Evolutionary conservation across 2,329 filamentous ascomycete genomes (phyloP), one percentile per base, ranked within the genome.

Genomic region (Aureobasidium namibiae): DNA sequence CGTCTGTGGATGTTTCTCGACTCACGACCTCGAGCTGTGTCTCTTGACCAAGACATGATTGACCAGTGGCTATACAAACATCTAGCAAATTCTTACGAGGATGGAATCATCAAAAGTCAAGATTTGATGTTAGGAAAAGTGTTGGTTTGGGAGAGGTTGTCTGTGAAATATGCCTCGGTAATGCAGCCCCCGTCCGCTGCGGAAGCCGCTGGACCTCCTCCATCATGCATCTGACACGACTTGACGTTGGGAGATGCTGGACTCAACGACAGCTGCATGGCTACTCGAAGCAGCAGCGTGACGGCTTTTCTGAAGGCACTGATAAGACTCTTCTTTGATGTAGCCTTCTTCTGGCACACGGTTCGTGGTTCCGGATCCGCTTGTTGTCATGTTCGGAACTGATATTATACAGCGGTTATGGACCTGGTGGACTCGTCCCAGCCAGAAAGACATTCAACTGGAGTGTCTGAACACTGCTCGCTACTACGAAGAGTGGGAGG

Each of bases 401-500:
- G 48, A 49, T 41, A 24, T 21, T 26, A 29, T 11, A 49, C 72
- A 92, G 89, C 87, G 83, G 76, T 74, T 90, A 53, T 75, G 82
- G 62, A 76, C 76, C 58, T 90, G 88, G 84, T 86, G 85, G 77
- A 81, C 75, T 59, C 80, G 80, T 63, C 87, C 82, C 70, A 86
- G 81, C 52, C 81, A 82, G 2, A 79, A 82, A 50, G 83, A 87
- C 63, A 75, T 84, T 58, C 86, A 89, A 75, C 78, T 87, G 44
- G 80, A 87, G 62, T 76, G 80, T 24, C 76, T 95, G 49, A 80
- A 79, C 56, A 80, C 83, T 61, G 88, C 90, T 18, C 78, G 83
- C 63, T 80, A 81, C 26, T 95, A 87, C 69, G 89, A 94, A 68
- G 87, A 94, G 69, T 96, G 91, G 90, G 87, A 92, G 69, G 85